Conservation (phyloP, 176 grass and related monocot genomes). For the Cenchrus fungigraminus region DNA sequence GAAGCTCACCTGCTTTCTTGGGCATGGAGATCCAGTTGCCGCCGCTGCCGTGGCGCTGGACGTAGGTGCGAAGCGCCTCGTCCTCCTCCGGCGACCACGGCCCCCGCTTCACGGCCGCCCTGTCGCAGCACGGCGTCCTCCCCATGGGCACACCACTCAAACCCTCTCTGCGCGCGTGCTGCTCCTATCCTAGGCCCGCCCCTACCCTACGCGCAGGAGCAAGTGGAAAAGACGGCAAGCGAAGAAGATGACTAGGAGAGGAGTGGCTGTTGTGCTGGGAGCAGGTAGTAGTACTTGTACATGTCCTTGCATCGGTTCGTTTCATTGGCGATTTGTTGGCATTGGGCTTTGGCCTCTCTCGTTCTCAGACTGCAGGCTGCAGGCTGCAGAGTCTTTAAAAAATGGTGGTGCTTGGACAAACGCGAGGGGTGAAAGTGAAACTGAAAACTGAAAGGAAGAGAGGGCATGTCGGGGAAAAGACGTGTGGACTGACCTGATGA, state of each 20-base stretch:
- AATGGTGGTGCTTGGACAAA: neutral
- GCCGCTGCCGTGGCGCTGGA: constrained; percentile 66
- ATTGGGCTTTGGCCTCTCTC: neutral
- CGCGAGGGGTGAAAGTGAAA: constrained; percentile 2
- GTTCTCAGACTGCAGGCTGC: neutral
- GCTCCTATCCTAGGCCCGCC: neutral
- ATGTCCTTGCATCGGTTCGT: neutral
- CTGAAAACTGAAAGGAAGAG: neutral
- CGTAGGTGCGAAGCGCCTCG: constrained; percentile 63
- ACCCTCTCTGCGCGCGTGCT: neutral
- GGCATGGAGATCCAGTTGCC: constrained; percentile 91
- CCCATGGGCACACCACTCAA: constrained; percentile 50
- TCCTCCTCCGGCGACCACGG: constrained; percentile 94
- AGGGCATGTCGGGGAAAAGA: constrained; percentile 14
- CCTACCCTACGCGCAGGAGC: too few relatives aligned
- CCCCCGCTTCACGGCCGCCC: constrained; percentile 78
- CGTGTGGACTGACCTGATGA: constrained; percentile 1
- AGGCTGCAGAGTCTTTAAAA: constrained; percentile 17
- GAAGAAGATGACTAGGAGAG: neutral
- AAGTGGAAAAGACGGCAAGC: neutral
- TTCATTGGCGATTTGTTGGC: too few relatives aligned
- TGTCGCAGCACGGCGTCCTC: constrained; percentile 89
- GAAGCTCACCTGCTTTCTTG: constrained; percentile 61
- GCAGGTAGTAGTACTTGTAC: constrained; percentile 24
- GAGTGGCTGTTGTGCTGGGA: neutral